Evolutionary conservation across 192 early-diverging fungal genomes (phyloP), one percentile per base, ranked within the genome.

Genomic region (Coemansia sp.): DNA sequence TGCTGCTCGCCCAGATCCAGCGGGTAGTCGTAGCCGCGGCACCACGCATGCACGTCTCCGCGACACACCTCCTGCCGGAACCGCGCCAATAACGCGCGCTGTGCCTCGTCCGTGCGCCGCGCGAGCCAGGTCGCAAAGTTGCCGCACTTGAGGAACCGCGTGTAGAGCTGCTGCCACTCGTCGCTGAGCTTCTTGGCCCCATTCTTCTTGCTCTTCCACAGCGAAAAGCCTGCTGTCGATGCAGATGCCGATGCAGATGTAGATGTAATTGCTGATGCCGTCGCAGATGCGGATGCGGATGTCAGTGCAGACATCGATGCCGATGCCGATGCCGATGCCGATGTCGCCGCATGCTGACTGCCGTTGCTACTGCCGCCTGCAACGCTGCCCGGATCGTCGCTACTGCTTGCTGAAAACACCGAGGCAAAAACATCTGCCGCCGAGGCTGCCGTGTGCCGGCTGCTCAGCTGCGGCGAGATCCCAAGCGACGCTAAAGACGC

Each of bases 101-200:
- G 90, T 0, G 92, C 87, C 32, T 91, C 87, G 34, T 80, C 82
- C 5, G 90, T 93, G 8, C 91, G 84, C 36, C 87, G 81, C 13
- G 90, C 90, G 24, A 98, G 84, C 96, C 96, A 98, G 1, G 92
- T 89, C 6, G 94, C 94, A 86, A 98, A 98, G 65, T 95, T 97
- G 49, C 92, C 89, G 49, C 93, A 95, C 72, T 90, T 90, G 45
- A 97, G 76, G 71, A 98, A 98, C 54, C 86, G 86, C 30, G 74
- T 65, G 76, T 98, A 98, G 54, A 98, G 86, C 63, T 73, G 67
- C 60, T 55, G 64, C 76, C 76, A 79, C 62, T 92, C 90, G 46
- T 85, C 81, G 50, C 88, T 74, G 30, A 90, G 70, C 49, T 87
- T 82, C 23, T 78, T 77, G 14, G 75, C 7, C 32, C 60, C 58